These are phyloP conservation scores for Orbilia brochopaga DNA, from an alignment of 2,329 filamentous ascomycete species.

Conservation along the genomic window DNA sequence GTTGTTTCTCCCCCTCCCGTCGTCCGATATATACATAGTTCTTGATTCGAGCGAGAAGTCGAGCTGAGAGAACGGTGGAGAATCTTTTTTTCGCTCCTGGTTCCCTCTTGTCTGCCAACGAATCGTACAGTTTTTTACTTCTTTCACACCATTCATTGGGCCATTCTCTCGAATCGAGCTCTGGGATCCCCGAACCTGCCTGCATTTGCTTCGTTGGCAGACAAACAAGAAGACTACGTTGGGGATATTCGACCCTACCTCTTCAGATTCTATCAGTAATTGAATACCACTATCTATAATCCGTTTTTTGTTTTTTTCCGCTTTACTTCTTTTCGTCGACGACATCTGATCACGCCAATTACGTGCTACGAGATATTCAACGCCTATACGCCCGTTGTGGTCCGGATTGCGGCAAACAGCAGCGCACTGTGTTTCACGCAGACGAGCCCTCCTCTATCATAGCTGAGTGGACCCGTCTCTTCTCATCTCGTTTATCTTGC, in stretches of 20 bases:
- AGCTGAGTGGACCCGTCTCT: slow-evolving; percentile 32
- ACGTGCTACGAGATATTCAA: slow-evolving; percentile 14
- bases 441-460: slow-evolving; percentile 14
- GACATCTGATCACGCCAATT: slow-evolving; percentile 35
- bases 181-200: slow-evolving; percentile 39
- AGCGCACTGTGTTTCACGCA: slow-evolving; percentile 5
- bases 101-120: slow-evolving; percentile 26
- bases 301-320: slow-evolving; percentile 11
- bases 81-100: neutral
- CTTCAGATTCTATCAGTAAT: slow-evolving; percentile 2
- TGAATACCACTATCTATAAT: too few species aligned
- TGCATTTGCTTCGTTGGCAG: slow-evolving; percentile 50
- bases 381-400: slow-evolving; percentile 27
- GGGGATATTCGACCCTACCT: neutral
- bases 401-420: slow-evolving; percentile 31
- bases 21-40: neutral
- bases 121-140: slow-evolving; percentile 46
- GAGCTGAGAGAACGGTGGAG: neutral
- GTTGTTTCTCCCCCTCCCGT: slow-evolving; percentile 1
- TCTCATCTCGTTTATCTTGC: slow-evolving; percentile 1
- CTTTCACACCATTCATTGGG: slow-evolving; percentile 14
- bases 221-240: slow-evolving; percentile 13
- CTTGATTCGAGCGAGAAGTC: neutral
- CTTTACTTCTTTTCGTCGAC: slow-evolving; percentile 11
- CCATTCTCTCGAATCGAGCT: neutral